Percentiles rank a stretch among this genome's conserved stretches.
Evolutionary conservation across 176 grass and related monocot species (phyloP).

Genomic region (Rhynchospora pubera): DNA sequence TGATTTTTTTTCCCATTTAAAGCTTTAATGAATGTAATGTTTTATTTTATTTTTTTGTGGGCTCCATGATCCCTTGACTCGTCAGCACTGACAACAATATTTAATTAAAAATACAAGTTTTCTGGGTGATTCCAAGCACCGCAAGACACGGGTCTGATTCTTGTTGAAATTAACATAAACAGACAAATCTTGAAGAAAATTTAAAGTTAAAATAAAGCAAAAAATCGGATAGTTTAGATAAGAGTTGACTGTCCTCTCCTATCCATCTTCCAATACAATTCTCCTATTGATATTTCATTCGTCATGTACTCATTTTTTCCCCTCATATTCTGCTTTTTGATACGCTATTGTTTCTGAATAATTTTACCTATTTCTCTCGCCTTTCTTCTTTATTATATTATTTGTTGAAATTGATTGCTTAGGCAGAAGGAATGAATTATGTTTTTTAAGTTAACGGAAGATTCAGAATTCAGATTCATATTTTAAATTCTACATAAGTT

Average conservation of each 20-base stretch:
- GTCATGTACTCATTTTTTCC: background rate
- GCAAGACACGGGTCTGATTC: slow-evolving; percentile 19
- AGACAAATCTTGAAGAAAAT: background rate
- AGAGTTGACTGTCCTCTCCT: background rate
- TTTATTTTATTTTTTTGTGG: background rate
- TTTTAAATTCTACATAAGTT: too few species aligned
- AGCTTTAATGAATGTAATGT: too few species aligned
- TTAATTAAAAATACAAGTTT: background rate
- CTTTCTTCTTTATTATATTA: too few species aligned
- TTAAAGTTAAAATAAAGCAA: too few species aligned
- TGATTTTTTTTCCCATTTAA: too few species aligned
- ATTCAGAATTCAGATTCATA: too few species aligned
- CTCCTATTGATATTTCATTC: background rate
- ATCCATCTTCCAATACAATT: background rate
- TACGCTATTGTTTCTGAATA: background rate
- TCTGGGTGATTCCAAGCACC: background rate
- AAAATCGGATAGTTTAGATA: background rate
- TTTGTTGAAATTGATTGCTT: too few species aligned
- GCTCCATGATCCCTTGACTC: background rate
- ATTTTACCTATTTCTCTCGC: background rate
- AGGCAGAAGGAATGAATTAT: too few species aligned
- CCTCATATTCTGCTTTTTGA: background rate
- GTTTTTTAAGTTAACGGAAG: too few species aligned
- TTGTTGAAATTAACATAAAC: background rate
- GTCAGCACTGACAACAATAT: background rate